These are phyloP conservation scores for Platismatia glauca DNA, from an alignment of 495 filamentous ascomycete species.

Conservation along the genomic window DNA sequence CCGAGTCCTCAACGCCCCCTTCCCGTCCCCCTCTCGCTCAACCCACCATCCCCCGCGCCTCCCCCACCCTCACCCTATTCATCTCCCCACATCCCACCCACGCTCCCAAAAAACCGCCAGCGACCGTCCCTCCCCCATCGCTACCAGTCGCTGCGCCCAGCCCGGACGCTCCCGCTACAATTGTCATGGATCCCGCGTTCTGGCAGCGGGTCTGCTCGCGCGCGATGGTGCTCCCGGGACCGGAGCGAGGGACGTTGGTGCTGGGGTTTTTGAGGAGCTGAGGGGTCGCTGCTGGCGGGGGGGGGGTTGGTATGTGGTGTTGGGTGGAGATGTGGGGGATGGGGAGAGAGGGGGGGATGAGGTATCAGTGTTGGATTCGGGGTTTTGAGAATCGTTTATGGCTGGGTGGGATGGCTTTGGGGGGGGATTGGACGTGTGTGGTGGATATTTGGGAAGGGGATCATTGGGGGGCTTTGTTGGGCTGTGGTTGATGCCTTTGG, in stretches of 20 bases:
- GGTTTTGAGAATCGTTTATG: too few relatives aligned
- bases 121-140: neutral
- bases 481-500: too few relatives aligned
- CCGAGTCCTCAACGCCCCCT: neutral
- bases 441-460: neutral
- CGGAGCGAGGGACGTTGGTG: neutral
- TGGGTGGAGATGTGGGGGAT: too few relatives aligned
- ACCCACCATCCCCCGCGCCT: neutral
- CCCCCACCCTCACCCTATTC: neutral
- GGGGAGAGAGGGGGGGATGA: too few relatives aligned
- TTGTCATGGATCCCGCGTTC: neutral
- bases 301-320: too few relatives aligned
- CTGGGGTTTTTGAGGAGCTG: neutral
- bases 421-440: too few relatives aligned
- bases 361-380: too few relatives aligned
- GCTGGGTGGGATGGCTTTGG: too few relatives aligned
- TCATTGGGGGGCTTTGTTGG: neutral
- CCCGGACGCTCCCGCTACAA: too few relatives aligned
- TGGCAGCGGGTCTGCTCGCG: neutral
- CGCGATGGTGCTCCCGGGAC: neutral
- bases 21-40: neutral
- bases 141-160: too few relatives aligned
- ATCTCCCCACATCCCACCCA: neutral
- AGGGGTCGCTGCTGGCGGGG: too few relatives aligned
- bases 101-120: too few relatives aligned